Evolutionary conservation across 257 asterid genomes (phyloP).

Genomic region (Solanum chilense): DNA sequence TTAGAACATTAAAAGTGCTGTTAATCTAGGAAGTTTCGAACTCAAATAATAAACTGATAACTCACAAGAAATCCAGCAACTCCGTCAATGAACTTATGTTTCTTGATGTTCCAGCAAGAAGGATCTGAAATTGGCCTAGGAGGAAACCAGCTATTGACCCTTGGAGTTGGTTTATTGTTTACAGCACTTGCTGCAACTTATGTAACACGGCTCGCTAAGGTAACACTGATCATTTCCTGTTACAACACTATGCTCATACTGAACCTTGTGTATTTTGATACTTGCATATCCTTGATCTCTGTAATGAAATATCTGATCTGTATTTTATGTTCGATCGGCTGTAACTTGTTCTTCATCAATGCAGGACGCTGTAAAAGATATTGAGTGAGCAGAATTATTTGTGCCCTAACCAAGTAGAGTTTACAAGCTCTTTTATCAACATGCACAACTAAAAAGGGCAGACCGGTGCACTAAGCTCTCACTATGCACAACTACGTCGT

Average conservation of each 20-base stretch:
- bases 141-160: conserved; percentile 59
- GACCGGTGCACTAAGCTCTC: background rate
- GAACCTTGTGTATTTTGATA: background rate
- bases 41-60: background rate
- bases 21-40: background rate
- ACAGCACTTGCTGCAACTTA: conserved; percentile 85
- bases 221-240: conserved; percentile 1
- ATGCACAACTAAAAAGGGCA: background rate
- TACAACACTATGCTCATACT: background rate
- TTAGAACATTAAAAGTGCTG: background rate
- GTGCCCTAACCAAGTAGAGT: background rate
- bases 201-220: conserved; percentile 87
- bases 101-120: conserved; percentile 53
- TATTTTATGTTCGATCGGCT: background rate
- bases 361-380: conserved; percentile 43
- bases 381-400: conserved; percentile 6
- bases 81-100: background rate
- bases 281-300: background rate
- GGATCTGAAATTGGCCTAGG: conserved; percentile 50
- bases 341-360: background rate
- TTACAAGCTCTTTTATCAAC: background rate
- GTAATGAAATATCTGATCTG: background rate
- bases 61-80: background rate
- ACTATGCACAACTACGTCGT: background rate
- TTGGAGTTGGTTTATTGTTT: conserved; percentile 68